A percentile compares a stretch with the other conserved stretches of the same genome.
Evolutionary conservation across 352 stramenopile species (phyloP).

Genomic region (Globisporangium middletonii): DNA sequence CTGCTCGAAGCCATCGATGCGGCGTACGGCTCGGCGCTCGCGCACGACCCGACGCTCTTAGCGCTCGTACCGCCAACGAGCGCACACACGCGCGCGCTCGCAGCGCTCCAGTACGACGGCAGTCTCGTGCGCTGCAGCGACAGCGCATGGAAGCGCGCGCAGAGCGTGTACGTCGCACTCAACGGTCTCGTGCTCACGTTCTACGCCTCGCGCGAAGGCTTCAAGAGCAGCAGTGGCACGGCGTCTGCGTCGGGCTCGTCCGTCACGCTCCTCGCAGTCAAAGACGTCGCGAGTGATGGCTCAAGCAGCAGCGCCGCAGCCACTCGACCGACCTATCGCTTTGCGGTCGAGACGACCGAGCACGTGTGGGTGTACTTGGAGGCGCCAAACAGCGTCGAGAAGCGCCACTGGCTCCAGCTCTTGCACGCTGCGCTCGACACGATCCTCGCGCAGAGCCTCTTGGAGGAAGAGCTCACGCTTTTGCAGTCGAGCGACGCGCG

Average conservation of each 20-base stretch:
- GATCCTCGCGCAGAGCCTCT: conserved; percentile 34
- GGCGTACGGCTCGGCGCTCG: conserved; percentile 27
- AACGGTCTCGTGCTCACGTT: conserved; percentile 40
- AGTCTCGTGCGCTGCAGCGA: conserved; percentile 24
- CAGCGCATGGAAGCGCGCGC: conserved; percentile 27
- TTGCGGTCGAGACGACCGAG: conserved; percentile 49
- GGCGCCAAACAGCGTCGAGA: conserved; percentile 25
- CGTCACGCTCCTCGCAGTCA: conserved; percentile 13
- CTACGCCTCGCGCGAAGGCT: conserved; percentile 52
- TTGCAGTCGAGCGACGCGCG: conserved; percentile 1
- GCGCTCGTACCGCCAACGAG: conserved; percentile 23
- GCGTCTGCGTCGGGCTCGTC: conserved; percentile 1
- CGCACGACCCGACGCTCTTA: conserved; percentile 26
- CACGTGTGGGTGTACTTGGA: conserved; percentile 46
- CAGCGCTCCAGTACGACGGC: conserved; percentile 35
- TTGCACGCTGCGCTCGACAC: conserved; percentile 47
- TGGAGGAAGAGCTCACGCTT: conserved; percentile 25
- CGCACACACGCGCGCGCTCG: conserved; percentile 23
- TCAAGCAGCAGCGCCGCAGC: conserved; percentile 14
- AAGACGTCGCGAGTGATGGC: conserved; percentile 17
- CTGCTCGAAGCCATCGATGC: conserved; percentile 44
- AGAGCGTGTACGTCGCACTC: conserved; percentile 41
- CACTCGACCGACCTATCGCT: conserved; percentile 21
- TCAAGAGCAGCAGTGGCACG: conserved; percentile 24
- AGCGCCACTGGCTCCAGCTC: conserved; percentile 42